Conservation (phyloP, 768 basidiomycete species). For the Boletus vinaceobasis region DNA sequence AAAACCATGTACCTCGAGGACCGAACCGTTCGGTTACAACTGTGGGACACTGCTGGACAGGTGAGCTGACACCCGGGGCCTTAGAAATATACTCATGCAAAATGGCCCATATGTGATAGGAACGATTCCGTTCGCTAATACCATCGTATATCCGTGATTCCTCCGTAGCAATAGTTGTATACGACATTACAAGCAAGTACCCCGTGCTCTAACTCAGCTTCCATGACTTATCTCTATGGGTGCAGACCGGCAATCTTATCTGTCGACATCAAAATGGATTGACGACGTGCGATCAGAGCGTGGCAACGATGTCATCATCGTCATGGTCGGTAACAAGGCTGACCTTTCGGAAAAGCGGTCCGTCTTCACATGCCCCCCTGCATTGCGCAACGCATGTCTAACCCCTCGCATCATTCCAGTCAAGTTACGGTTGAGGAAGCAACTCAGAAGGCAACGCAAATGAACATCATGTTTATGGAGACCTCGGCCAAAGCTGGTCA, state of each 20-base stretch:
- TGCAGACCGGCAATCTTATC: slow-evolving; percentile 92
- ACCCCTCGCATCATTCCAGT: slow-evolving; percentile 41
- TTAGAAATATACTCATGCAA: slow-evolving; percentile 1
- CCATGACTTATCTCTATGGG: slow-evolving; percentile 1
- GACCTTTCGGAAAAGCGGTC: slow-evolving; percentile 98
- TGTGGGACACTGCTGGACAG: slow-evolving; percentile 99
- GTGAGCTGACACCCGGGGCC: slow-evolving; percentile 36
- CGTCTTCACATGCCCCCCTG: slow-evolving; percentile 23
- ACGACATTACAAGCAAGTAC: slow-evolving; percentile 92
- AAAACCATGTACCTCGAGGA: slow-evolving; percentile 99
- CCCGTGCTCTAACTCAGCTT: neutral
- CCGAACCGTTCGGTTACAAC: slow-evolving; percentile 92
- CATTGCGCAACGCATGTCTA: slow-evolving; percentile 1
- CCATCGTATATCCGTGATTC: slow-evolving; percentile 99
- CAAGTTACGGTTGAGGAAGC: slow-evolving; percentile 99
- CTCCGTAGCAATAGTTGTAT: slow-evolving; percentile 97
- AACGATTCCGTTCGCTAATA: slow-evolving; percentile 95
- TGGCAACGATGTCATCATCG: slow-evolving; percentile 97
- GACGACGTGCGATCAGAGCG: slow-evolving; percentile 97
- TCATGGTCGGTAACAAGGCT: slow-evolving; percentile 98
- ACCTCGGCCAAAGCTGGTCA: slow-evolving; percentile 99
- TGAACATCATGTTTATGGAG: slow-evolving; percentile 98
- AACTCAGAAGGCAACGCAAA: slow-evolving; percentile 82
- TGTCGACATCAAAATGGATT: slow-evolving; percentile 99
- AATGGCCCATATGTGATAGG: slow-evolving; percentile 43